Evolutionary conservation across 2,329 filamentous ascomycete genomes (phyloP), one percentile per base, ranked within the genome.

Genomic region (Chrysoporthe deuterocubensis): DNA sequence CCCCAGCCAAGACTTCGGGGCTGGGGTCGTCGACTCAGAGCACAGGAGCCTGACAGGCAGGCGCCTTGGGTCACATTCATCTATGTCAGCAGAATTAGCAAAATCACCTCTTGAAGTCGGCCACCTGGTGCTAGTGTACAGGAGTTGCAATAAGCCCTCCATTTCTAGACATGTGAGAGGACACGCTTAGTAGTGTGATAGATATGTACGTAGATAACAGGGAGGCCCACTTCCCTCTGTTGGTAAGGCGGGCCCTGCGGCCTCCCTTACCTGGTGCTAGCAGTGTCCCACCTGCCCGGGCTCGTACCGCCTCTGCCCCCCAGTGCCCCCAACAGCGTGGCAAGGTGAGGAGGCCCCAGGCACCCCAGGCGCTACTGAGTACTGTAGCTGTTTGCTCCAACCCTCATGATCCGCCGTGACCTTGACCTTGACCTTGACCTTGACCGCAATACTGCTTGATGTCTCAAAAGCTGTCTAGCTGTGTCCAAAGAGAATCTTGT

Each of bases 221-320:
- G 14, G 26, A 54, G 50, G 8, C 50, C 50, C 50, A 14, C 50
- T 32, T 54, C 50, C 50, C 50, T 54, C 50, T 54, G 50, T 54
- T 54, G 50, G 50, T 32, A 54, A 32, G 50, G 50, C 50, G 26
- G 21, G 50, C 32, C 7, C 50, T 34, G 50, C 16, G 32, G 50
- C 13, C 6, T 14, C 9, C 21, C 21, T 26, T 8, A 48, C 37
- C 2, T 26, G 44, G 44, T 48, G 44, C 44, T 13, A 7, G 50
- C 37, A 40, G 50, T 52, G 50, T 21, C 48, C 21, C 21, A 50
- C 48, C 13, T 26, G 21, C 50, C 21, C 50, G 37, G 37, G 9
- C 9, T 40, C 9, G 6, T 40, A 5, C 37, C 37, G 37, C 37
- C 37, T 40, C 37, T 40, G 37, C 9, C 37, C 37, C 26, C 26